phyloP scores from a whole-genome alignment of 2,329 filamentous ascomycete species.

The Grosmannia huntii region DNA sequence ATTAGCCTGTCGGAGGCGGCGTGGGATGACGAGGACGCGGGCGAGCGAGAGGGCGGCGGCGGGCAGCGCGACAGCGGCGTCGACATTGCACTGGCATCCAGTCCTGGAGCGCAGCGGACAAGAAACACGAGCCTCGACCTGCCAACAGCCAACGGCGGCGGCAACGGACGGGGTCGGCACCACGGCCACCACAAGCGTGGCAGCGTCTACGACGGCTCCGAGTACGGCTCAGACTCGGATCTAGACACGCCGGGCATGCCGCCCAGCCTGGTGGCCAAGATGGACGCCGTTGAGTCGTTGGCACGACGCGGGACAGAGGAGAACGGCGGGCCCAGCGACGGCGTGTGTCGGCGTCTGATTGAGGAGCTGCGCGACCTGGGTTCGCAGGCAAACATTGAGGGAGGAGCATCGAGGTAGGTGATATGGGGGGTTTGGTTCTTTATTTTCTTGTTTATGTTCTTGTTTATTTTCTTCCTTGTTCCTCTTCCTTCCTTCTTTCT shows the following conservation, averaged over 20 bases:
- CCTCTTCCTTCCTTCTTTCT: no score
- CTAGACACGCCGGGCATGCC: conserved; percentile 57
- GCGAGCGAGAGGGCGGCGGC: conserved; percentile 6
- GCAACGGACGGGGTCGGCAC: not conserved
- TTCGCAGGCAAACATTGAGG: conserved; percentile 59
- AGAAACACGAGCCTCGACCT: conserved; percentile 28
- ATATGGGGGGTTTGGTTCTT: no score
- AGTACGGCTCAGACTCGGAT: conserved; percentile 62
- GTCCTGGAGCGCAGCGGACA: conserved; percentile 11
- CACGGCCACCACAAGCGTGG: conserved; percentile 33
- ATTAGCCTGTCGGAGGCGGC: conserved; percentile 20
- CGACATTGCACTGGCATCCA: conserved; percentile 19
- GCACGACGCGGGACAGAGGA: conserved; percentile 53
- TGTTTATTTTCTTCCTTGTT: no score
- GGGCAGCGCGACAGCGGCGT: conserved; percentile 27
- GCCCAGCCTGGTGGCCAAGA: conserved; percentile 51
- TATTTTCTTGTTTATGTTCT: no score
- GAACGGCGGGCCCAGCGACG: conserved; percentile 51
- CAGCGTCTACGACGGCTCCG: conserved; percentile 58
- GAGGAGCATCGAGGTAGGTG: conserved; percentile 54
- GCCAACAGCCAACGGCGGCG: conserved; percentile 23
- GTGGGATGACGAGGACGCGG: conserved; percentile 17
- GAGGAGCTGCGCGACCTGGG: conserved; percentile 60
- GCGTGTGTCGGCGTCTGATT: conserved; percentile 55
- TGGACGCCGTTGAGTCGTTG: conserved; percentile 60